A percentile compares a stretch with the other conserved stretches of the same genome.
These are phyloP conservation scores for Ophiostoma tasmaniense DNA, from an alignment of 2,329 filamentous ascomycete species.

Conservation along the genomic window DNA sequence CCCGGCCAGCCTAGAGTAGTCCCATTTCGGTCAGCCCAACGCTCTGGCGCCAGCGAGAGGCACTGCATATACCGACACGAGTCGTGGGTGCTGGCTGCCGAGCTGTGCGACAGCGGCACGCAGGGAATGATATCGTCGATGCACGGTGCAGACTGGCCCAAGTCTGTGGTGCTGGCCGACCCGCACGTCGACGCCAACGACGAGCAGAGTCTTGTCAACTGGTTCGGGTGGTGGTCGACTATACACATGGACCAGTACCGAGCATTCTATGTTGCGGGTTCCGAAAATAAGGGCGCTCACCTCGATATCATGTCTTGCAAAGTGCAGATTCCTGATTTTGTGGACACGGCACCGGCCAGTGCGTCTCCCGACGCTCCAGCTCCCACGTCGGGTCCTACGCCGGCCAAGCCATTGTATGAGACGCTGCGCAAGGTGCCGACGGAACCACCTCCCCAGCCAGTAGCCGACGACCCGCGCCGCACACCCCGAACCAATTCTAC, in stretches of 20 bases:
- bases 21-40: background rate
- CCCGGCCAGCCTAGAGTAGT: background rate
- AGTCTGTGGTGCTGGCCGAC: conserved; percentile 39
- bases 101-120: background rate
- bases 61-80: background rate
- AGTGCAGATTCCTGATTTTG: conserved; percentile 19
- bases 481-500: background rate
- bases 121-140: background rate
- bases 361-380: background rate
- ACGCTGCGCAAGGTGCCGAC: background rate
- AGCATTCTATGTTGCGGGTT: conserved; percentile 49
- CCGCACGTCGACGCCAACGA: conserved; percentile 46
- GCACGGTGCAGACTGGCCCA: conserved; percentile 11
- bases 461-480: background rate
- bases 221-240: conserved; percentile 53
- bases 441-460: background rate
- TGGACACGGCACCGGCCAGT: background rate
- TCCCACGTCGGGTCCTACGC: background rate
- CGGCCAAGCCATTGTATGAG: background rate
- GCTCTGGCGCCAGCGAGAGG: background rate
- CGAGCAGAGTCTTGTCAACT: conserved; percentile 54
- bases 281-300: conserved; percentile 21
- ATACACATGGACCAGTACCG: conserved; percentile 42
- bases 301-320: conserved; percentile 15
- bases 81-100: background rate